Conservation (phyloP, 1,284 basidiomycete genomes). For the Albatrellus sp. region DNA sequence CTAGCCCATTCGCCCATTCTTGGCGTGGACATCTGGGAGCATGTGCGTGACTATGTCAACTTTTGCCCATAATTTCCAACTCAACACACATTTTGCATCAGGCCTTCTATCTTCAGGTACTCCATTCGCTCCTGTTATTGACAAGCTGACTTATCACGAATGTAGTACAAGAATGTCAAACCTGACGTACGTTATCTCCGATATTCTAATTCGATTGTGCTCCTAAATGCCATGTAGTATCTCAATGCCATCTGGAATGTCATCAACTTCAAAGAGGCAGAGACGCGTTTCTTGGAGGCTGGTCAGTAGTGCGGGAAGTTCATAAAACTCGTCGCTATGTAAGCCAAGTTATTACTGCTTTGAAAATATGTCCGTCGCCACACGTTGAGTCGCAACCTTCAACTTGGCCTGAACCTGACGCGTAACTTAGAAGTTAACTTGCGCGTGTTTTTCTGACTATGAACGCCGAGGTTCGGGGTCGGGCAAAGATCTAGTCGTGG, state of each 20-base stretch:
- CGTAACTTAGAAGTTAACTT: too few species aligned
- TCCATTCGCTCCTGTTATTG: not conserved
- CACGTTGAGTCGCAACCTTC: too few species aligned
- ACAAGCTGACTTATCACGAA: slow-evolving; percentile 16
- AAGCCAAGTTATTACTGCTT: too few species aligned
- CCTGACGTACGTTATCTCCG: slow-evolving; percentile 54
- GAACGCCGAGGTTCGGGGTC: too few species aligned
- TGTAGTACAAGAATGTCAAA: slow-evolving; percentile 87
- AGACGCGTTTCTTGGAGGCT: slow-evolving; percentile 55
- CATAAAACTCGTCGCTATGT: not conserved
- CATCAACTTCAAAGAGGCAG: slow-evolving; percentile 86
- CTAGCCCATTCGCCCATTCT: slow-evolving; percentile 80
- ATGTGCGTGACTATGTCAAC: slow-evolving; percentile 33
- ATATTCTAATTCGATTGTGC: not conserved
- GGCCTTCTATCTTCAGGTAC: slow-evolving; percentile 64
- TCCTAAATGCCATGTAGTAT: slow-evolving; percentile 39
- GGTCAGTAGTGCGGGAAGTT: not conserved
- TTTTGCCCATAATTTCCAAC: slow-evolving; percentile 6
- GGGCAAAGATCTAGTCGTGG: too few species aligned
- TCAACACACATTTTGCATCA: slow-evolving; percentile 14
- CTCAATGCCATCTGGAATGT: slow-evolving; percentile 87
- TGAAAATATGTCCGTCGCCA: too few species aligned
- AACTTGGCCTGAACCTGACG: too few species aligned
- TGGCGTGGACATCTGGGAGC: slow-evolving; percentile 97
- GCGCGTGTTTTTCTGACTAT: too few species aligned